These are phyloP conservation scores for Camellia japonica DNA, from an alignment of 148 eudicot genomes.

Conservation along the genomic window DNA sequence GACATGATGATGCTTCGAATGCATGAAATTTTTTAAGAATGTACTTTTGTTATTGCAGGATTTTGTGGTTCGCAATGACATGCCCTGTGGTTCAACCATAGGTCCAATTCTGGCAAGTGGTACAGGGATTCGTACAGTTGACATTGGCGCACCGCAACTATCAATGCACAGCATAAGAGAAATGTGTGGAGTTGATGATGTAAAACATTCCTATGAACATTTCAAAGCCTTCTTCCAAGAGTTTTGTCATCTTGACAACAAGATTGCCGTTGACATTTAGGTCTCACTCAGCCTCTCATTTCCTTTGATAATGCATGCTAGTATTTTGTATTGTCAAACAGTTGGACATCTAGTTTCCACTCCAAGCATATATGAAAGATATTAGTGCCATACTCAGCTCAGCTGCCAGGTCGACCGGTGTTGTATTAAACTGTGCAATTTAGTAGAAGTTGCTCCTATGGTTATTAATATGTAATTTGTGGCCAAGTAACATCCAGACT, in stretches of 20 bases:
- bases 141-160: conserved; percentile 88
- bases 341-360: no score
- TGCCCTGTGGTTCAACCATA: conserved; percentile 93
- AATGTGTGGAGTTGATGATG: conserved; percentile 97
- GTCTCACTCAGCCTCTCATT: not conserved
- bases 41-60: conserved; percentile 42
- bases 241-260: conserved; percentile 66
- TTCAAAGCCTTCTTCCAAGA: conserved; percentile 79
- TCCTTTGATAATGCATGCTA: not conserved
- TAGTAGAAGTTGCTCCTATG: not conserved
- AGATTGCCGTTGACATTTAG: conserved; percentile 61
- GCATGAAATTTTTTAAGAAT: not conserved
- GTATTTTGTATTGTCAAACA: not conserved
- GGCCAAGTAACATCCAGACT: not conserved
- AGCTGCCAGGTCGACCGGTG: not conserved
- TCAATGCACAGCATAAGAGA: conserved; percentile 99
- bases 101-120: conserved; percentile 99
- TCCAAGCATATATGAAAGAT: no score
- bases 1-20: no score
- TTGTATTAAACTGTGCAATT: not conserved
- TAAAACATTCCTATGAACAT: conserved; percentile 74
- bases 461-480: not conserved
- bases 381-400: no score
- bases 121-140: conserved; percentile 91
- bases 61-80: conserved; percentile 91